Evolutionary conservation across 345 rosid species (phyloP).

Genomic region (Salix viminalis): DNA sequence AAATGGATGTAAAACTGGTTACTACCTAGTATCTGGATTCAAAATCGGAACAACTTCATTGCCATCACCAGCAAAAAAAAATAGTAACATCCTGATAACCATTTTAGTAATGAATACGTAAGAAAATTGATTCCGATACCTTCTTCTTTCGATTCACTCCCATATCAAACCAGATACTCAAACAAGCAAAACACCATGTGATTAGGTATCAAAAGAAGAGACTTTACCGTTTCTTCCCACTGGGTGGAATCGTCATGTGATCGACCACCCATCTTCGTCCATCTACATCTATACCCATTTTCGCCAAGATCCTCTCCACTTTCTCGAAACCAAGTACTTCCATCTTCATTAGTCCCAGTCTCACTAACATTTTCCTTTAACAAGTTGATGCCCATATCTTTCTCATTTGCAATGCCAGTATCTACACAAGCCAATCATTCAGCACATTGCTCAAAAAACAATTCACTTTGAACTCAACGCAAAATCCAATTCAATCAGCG

Average conservation of each 20-base stretch:
- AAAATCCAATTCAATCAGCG: neutral
- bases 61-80: neutral
- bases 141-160: neutral
- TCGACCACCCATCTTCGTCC: constrained; percentile 95
- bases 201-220: constrained; percentile 4
- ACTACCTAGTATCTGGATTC: neutral
- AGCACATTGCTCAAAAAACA: neutral
- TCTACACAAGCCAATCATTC: constrained; percentile 39
- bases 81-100: neutral
- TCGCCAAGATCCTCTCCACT: constrained; percentile 81
- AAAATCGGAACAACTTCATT: neutral
- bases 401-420: constrained; percentile 97
- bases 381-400: constrained; percentile 92
- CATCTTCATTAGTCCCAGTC: constrained; percentile 87
- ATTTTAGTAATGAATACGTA: too few species aligned
- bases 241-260: constrained; percentile 76
- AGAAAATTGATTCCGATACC: neutral
- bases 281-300: constrained; percentile 91
- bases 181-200: constrained; percentile 1
- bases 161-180: constrained; percentile 7
- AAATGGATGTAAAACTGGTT: neutral
- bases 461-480: neutral
- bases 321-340: constrained; percentile 84
- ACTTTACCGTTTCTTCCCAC: constrained; percentile 88
- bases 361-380: constrained; percentile 76